Conservation (phyloP, 345 rosid species). For the Pugionium dolabratum region DNA sequence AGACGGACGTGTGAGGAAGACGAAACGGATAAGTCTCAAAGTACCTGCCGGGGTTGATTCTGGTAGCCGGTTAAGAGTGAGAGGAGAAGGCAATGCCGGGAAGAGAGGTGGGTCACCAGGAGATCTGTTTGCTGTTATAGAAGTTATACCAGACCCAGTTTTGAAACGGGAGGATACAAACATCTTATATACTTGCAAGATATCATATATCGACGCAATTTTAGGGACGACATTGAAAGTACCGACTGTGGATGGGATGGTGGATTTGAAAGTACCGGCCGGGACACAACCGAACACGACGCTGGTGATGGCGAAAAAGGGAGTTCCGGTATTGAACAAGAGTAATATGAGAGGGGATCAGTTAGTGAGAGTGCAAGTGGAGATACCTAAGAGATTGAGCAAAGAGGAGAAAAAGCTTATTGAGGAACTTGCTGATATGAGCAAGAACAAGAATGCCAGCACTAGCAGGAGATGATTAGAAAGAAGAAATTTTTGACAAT, state of each 20-base stretch:
- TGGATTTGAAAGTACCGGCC: constrained; percentile 87
- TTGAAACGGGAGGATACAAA: constrained; percentile 86
- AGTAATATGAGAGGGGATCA: constrained; percentile 92
- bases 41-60: constrained; percentile 96
- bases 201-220: constrained; percentile 87
- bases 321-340: constrained; percentile 86
- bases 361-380: constrained; percentile 95
- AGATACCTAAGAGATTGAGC: constrained; percentile 92
- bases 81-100: constrained; percentile 95
- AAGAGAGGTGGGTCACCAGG: constrained; percentile 91
- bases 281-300: constrained; percentile 93
- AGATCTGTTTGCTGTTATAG: constrained; percentile 81
- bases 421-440: constrained; percentile 85
- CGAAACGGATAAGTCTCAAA: constrained; percentile 87
- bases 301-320: constrained; percentile 92
- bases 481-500: constrained; percentile 31
- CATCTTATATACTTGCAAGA: constrained; percentile 82
- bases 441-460: constrained; percentile 76
- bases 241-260: constrained; percentile 87
- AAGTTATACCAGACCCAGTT: constrained; percentile 80
- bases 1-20: constrained; percentile 84
- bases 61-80: constrained; percentile 90
- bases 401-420: constrained; percentile 84
- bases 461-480: constrained; percentile 47
- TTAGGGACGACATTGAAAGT: constrained; percentile 85